phyloP scores from a whole-genome alignment of 2,329 filamentous ascomycete species.

The Aureobasidium sp. region DNA sequence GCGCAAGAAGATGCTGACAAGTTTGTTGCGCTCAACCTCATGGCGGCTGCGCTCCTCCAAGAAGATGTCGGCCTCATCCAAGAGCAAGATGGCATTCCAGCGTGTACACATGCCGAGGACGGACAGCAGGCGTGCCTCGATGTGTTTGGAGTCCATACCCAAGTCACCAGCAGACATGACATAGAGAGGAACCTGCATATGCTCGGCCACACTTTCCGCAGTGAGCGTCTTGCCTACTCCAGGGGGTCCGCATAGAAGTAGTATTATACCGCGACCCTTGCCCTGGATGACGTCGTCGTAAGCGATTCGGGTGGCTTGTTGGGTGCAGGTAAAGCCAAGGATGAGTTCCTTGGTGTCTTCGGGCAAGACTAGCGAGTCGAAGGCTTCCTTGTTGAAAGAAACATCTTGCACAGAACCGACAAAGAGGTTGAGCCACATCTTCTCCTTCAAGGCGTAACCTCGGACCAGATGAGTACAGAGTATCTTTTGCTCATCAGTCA shows the following conservation, averaged over 20 bases:
- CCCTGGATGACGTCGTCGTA: conserved; percentile 48
- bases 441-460: conserved; percentile 36
- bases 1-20: conserved; percentile 38
- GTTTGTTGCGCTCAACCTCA: conserved; percentile 40
- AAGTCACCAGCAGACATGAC: conserved; percentile 46
- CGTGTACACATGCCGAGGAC: conserved; percentile 43
- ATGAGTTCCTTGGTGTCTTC: conserved; percentile 42
- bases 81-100: conserved; percentile 47
- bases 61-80: conserved; percentile 44
- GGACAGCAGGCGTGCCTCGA: conserved; percentile 40
- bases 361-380: conserved; percentile 44
- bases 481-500: conserved; percentile 30
- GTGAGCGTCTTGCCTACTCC: conserved; percentile 51
- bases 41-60: conserved; percentile 33
- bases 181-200: conserved; percentile 46
- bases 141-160: conserved; percentile 35
- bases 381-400: conserved; percentile 39
- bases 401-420: conserved; percentile 37
- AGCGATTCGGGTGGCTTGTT: conserved; percentile 31
- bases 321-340: conserved; percentile 40
- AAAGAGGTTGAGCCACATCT: conserved; percentile 37
- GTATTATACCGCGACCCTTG: conserved; percentile 47
- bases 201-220: conserved; percentile 44
- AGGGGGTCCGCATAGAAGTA: conserved; percentile 45
- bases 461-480: conserved; percentile 28